Conservation (phyloP, 2,329 filamentous ascomycete species). For the Orbilia quercus region DNA sequence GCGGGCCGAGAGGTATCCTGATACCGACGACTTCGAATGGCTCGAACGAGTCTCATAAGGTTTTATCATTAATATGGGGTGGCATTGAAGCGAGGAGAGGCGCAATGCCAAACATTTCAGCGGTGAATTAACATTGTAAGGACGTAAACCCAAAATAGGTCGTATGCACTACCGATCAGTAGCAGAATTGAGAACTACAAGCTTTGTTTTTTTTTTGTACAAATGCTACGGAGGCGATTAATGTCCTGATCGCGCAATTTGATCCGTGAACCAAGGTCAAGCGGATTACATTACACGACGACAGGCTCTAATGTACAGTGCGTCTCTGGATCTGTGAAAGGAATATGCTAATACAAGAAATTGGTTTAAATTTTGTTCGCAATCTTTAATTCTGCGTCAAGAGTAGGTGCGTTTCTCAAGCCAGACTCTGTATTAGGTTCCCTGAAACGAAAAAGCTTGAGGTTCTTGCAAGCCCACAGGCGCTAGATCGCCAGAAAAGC, state of each 20-base stretch:
- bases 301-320: background rate
- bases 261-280: slow-evolving; percentile 6
- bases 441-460: slow-evolving; percentile 45
- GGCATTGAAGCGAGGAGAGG: slow-evolving; percentile 10
- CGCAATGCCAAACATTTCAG: slow-evolving; percentile 35
- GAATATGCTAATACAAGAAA: background rate
- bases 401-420: slow-evolving; percentile 38
- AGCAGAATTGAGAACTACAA: background rate
- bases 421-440: slow-evolving; percentile 39
- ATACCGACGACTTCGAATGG: background rate
- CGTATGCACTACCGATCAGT: background rate
- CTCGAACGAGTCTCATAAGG: background rate
- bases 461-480: background rate
- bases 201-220: background rate
- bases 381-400: slow-evolving; percentile 29
- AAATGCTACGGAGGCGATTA: background rate
- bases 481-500: slow-evolving; percentile 15
- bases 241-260: slow-evolving; percentile 24
- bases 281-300: slow-evolving; percentile 1
- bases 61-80: slow-evolving; percentile 7
- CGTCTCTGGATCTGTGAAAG: background rate
- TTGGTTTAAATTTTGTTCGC: too few relatives aligned
- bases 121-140: slow-evolving; percentile 6
- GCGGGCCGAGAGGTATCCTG: slow-evolving; percentile 37
- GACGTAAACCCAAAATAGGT: background rate